A percentile compares a stretch with the other conserved stretches of the same genome.
These are phyloP conservation scores for Rhizophora apiculata DNA, from an alignment of 345 rosid species.

Conservation along the genomic window DNA sequence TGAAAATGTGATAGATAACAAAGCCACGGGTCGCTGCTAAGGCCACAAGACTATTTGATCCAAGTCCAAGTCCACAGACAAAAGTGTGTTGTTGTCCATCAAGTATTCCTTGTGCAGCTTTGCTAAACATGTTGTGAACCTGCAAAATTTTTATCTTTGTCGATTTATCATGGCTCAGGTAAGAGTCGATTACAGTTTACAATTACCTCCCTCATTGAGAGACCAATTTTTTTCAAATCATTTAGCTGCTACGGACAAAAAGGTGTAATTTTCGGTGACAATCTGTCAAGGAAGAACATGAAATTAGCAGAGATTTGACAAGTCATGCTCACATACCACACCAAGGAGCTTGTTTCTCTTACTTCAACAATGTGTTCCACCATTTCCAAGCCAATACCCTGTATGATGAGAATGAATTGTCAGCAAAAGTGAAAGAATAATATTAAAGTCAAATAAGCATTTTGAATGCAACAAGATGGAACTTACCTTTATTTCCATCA, in stretches of 20 bases:
- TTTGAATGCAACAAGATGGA: neutral
- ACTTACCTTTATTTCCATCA: slow-evolving; percentile 62
- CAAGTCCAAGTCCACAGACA: neutral
- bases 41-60: neutral
- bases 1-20: neutral
- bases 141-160: slow-evolving; percentile 11
- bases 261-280: neutral
- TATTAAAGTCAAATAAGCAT: neutral
- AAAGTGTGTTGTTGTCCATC: too few species aligned
- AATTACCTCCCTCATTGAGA: slow-evolving; percentile 63
- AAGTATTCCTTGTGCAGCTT: too few species aligned
- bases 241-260: slow-evolving; percentile 43
- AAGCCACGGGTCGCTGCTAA: too few species aligned
- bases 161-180: neutral
- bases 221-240: slow-evolving; percentile 77
- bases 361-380: slow-evolving; percentile 67
- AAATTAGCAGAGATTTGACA: neutral
- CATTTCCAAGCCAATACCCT: slow-evolving; percentile 80
- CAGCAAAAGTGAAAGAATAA: neutral
- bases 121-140: slow-evolving; percentile 52
- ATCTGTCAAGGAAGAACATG: neutral
- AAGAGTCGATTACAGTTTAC: neutral
- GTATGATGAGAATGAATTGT: slow-evolving; percentile 1
- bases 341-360: slow-evolving; percentile 59
- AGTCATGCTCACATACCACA: slow-evolving; percentile 46